Conservation (phyloP, 2,329 filamentous ascomycete genomes). For the Didymella arachidicola region DNA sequence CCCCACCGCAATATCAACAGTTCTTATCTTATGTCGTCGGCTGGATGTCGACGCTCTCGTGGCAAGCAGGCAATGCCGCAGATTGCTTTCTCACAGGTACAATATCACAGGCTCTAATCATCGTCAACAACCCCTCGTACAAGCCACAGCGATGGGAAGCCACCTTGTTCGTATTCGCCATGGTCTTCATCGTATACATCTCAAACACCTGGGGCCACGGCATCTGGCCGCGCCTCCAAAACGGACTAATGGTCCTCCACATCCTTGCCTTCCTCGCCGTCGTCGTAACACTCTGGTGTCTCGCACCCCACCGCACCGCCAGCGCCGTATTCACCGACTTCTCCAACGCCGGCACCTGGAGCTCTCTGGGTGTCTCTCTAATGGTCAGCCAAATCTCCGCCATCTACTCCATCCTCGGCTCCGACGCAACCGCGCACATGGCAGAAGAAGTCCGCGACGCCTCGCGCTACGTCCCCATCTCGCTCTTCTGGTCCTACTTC, state of each 20-base stretch:
- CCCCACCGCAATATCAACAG: constrained; percentile 48
- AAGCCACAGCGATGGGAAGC: constrained; percentile 53
- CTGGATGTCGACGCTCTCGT: constrained; percentile 57
- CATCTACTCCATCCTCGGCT: constrained; percentile 20
- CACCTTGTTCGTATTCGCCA: constrained; percentile 57
- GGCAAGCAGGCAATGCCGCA: constrained; percentile 56
- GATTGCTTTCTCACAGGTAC: constrained; percentile 54
- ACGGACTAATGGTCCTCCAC: constrained; percentile 52
- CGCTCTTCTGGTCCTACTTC: constrained; percentile 49
- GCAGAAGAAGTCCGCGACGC: constrained; percentile 52
- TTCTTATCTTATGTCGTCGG: constrained; percentile 53
- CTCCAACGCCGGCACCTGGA: constrained; percentile 54
- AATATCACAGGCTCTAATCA: constrained; percentile 49
- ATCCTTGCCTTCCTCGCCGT: constrained; percentile 60
- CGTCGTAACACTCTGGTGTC: constrained; percentile 47
- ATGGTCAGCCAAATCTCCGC: constrained; percentile 10
- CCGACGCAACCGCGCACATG: constrained; percentile 50
- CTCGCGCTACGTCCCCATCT: constrained; percentile 42
- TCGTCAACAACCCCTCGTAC: constrained; percentile 53
- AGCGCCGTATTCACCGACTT: constrained; percentile 57
- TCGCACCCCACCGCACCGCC: constrained; percentile 44
- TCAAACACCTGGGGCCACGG: constrained; percentile 54
- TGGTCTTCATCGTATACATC: constrained; percentile 42
- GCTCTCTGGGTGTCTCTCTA: constrained; percentile 12
- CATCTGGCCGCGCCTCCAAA: constrained; percentile 35